Evolutionary conservation across 139 green algal genomes (phyloP).

Genomic region (Closterium sp.): DNA sequence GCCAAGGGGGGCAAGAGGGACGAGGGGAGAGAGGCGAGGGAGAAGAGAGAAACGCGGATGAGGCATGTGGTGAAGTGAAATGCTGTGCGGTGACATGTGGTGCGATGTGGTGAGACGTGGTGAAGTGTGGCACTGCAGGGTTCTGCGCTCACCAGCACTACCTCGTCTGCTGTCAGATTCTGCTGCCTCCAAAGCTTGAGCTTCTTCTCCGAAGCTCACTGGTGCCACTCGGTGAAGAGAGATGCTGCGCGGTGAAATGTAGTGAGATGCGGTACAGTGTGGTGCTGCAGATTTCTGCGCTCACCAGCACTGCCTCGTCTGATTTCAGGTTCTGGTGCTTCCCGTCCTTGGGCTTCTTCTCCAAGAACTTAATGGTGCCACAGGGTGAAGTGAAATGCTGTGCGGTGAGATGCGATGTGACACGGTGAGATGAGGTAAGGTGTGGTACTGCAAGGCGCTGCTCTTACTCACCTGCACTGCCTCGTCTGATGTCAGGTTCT

Average conservation of each 20-base stretch:
- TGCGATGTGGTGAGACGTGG: neutral
- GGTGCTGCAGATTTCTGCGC: too few relatives aligned
- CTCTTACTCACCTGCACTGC: neutral
- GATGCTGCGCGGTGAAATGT: constrained; percentile 61
- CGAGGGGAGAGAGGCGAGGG: constrained; percentile 24
- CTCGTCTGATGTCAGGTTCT: neutral
- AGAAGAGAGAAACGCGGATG: too few relatives aligned
- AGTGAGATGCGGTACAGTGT: too few relatives aligned
- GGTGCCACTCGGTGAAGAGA: too few relatives aligned
- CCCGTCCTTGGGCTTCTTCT: too few relatives aligned
- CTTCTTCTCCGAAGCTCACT: constrained; percentile 97
- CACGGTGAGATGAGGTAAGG: too few relatives aligned
- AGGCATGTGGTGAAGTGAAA: neutral
- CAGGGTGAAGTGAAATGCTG: neutral
- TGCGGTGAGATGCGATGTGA: neutral
- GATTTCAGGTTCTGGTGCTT: too few relatives aligned
- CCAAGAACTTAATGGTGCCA: too few relatives aligned
- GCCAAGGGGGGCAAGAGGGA: constrained; percentile 54
- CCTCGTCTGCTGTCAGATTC: neutral
- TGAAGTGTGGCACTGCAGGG: too few relatives aligned
- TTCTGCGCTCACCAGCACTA: neutral
- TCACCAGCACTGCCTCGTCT: too few relatives aligned
- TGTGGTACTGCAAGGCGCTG: neutral
- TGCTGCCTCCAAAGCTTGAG: constrained; percentile 61
- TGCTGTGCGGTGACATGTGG: neutral